phyloP scores from a whole-genome alignment of 352 stramenopile genomes.

The Globisporangium mamillatum region DNA sequence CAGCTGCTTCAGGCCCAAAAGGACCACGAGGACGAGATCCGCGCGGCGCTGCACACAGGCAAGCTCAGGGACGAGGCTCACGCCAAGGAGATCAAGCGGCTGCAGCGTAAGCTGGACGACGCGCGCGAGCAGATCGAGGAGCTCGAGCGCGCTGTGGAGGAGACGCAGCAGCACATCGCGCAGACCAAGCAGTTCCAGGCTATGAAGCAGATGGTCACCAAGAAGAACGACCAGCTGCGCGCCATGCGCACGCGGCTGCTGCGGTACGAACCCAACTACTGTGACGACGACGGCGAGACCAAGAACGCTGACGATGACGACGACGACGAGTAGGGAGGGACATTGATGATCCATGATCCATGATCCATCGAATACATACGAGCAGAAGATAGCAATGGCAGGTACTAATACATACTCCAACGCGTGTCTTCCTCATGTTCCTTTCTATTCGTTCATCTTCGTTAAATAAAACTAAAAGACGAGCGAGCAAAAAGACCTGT shows the following conservation, averaged over 20 bases:
- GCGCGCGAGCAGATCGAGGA: slow-evolving; percentile 51
- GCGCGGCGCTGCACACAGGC: slow-evolving; percentile 43
- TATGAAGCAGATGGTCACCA: slow-evolving; percentile 78
- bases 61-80: slow-evolving; percentile 49
- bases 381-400: background rate
- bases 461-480: slow-evolving; percentile 3
- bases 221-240: slow-evolving; percentile 82
- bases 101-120: slow-evolving; percentile 60
- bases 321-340: background rate
- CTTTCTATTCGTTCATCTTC: slow-evolving; percentile 14
- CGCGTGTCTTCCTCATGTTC: slow-evolving; percentile 16
- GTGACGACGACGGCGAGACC: slow-evolving; percentile 30
- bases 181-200: slow-evolving; percentile 83
- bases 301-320: slow-evolving; percentile 20
- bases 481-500: slow-evolving; percentile 12
- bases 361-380: background rate
- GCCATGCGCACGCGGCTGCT: slow-evolving; percentile 62
- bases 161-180: slow-evolving; percentile 61
- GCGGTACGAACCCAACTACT: slow-evolving; percentile 71
- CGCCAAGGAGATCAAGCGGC: slow-evolving; percentile 42
- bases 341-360: background rate
- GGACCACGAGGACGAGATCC: slow-evolving; percentile 41
- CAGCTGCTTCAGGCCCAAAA: slow-evolving; percentile 24
- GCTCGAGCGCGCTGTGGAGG: slow-evolving; percentile 55
- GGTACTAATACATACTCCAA: background rate